Evolutionary conservation across 345 rosid genomes (phyloP), one percentile per base, ranked within the genome.

Genomic region (Mallotus nudiflorus): DNA sequence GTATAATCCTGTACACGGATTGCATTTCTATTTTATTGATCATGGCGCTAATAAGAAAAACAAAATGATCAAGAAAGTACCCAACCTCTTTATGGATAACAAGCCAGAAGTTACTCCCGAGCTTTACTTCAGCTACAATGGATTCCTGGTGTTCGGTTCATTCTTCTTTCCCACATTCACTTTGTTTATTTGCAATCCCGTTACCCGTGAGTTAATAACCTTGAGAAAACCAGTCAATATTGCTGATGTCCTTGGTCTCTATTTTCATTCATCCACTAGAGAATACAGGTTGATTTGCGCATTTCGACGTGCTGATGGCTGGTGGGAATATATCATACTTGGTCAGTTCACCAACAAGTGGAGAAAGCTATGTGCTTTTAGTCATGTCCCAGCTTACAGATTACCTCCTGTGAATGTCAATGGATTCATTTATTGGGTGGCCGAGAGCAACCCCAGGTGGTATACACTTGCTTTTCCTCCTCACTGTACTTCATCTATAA

Each of bases 241-340:
- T 0, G 19, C 5, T 5, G 15, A 4, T 15, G 7, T 44, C 0
- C 10, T 28, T 2, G 67, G 29, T 37, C 19, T 61, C 16, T 39
- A 19, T n/a, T 39, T 61, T 39, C 49, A 61, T 28, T 20, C 5
- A 14, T n/a, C 19, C 25, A 61, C 48, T 9, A 61, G 42, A 20
- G 65, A 61, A n/a, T 61, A 61, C 28, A 37, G 49, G 28, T n/a
- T 61, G 65, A 24, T 39, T 39, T 61, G 9, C 37, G 44, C 48
- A 61, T 44, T 8, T 44, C 48, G 48, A 13, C 11, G 6, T 35
- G 35, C 12, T 7, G 6, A 35, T 8, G 37, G 44, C 24, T n/a
- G 12, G 0, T 28, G n/a, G n/a, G n/a, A 37, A 0, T 61, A 61
- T 39, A 12, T 19, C 1, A 20, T 40, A 61, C 28, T 10, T 12